phyloP scores from a whole-genome alignment of 164 flowering plant species.

The Umbilicus rupestris region DNA sequence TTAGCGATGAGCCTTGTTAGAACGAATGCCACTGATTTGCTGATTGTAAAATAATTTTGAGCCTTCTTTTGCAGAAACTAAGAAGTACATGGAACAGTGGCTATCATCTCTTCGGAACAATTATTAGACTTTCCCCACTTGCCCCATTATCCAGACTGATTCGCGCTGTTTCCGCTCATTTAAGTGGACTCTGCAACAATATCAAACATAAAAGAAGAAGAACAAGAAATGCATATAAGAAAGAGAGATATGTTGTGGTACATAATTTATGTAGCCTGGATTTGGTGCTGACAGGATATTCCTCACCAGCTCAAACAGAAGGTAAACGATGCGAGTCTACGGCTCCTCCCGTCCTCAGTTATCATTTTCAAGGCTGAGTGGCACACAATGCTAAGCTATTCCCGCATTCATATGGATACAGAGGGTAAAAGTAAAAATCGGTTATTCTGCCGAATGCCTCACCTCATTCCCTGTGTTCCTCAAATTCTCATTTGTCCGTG shows the following conservation, averaged over 20 bases:
- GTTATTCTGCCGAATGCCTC: no score
- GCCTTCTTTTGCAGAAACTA: background rate
- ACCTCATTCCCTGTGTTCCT: no score
- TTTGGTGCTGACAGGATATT: background rate
- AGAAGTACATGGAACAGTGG: constrained; percentile 8
- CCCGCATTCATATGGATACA: no score
- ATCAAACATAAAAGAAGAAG: background rate
- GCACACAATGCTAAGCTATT: no score
- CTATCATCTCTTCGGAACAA: constrained; percentile 5
- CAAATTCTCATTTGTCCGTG: no score
- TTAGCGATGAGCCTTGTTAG: background rate
- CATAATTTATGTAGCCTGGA: constrained; percentile 4
- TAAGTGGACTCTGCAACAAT: constrained; percentile 1
- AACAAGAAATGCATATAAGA: background rate
- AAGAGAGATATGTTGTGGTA: background rate
- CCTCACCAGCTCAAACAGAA: background rate
- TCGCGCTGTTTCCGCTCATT: constrained; percentile 6
- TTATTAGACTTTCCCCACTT: background rate
- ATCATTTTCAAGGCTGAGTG: no score
- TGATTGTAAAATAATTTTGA: background rate
- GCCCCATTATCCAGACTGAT: background rate
- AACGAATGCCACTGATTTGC: background rate
- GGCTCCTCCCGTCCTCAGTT: no score
- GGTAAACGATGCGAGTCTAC: background rate
- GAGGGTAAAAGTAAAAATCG: no score